Evolutionary conservation across 2,329 filamentous ascomycete species (phyloP).

Genomic region (Pestalotiopsis sp.): DNA sequence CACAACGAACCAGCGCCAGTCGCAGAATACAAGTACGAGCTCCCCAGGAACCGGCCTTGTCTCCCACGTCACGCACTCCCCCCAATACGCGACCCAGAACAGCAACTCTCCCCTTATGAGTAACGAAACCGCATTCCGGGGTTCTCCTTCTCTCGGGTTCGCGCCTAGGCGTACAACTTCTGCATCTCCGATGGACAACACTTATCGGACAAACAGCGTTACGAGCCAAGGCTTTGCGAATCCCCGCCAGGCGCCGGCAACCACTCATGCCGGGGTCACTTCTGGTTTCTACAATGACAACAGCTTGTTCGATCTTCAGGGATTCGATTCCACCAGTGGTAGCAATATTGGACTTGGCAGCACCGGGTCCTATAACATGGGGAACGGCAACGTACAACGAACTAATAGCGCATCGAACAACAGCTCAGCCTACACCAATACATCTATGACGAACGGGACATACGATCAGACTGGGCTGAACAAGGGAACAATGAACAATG

Average conservation of each 20-base stretch:
- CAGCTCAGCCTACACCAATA: neutral
- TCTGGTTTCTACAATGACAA: conserved; percentile 31
- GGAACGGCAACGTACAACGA: conserved; percentile 27
- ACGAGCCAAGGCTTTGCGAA: conserved; percentile 32
- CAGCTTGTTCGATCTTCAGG: conserved; percentile 31
- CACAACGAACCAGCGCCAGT: conserved; percentile 29
- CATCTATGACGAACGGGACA: conserved; percentile 8
- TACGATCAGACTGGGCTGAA: conserved; percentile 10
- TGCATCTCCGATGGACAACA: conserved; percentile 33
- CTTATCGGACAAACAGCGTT: conserved; percentile 30
- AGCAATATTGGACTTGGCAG: conserved; percentile 26
- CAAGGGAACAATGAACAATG: conserved; percentile 9
- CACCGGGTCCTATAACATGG: conserved; percentile 27
- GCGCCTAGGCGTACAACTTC: conserved; percentile 31
- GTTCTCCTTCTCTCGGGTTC: conserved; percentile 32
- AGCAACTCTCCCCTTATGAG: conserved; percentile 34
- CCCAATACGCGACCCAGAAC: conserved; percentile 33
- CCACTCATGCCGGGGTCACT: conserved; percentile 30
- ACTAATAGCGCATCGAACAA: conserved; percentile 23
- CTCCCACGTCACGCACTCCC: conserved; percentile 35
- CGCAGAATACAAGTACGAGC: conserved; percentile 30
- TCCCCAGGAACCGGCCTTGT: conserved; percentile 33
- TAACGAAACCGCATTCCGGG: conserved; percentile 32
- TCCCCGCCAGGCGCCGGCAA: conserved; percentile 26
- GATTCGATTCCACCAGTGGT: conserved; percentile 29